phyloP scores from a whole-genome alignment of 495 filamentous ascomycete species.

The Tetracladium marchalianum region DNA sequence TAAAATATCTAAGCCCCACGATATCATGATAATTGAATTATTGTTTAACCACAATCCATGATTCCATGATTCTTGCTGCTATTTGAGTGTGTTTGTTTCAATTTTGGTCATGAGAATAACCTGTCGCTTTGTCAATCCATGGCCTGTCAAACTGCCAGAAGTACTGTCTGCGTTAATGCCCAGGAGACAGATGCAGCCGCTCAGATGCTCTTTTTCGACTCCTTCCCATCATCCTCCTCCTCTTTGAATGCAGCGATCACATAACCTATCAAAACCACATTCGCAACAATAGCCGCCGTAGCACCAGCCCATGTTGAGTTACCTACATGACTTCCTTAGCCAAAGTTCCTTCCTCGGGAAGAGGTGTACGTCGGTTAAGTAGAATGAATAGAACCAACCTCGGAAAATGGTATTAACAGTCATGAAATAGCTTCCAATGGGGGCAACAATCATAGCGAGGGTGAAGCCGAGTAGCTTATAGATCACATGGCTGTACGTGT shows the following conservation, averaged over 20 bases:
- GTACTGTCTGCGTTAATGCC: too few species aligned
- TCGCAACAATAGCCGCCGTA: slow-evolving; percentile 78
- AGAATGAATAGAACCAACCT: slow-evolving; percentile 41
- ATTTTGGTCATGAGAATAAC: too few species aligned
- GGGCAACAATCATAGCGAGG: slow-evolving; percentile 76
- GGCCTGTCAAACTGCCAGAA: too few species aligned
- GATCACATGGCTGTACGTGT: slow-evolving; percentile 61
- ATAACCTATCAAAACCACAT: slow-evolving; percentile 84
- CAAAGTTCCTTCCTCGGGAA: neutral
- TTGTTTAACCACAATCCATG: too few species aligned
- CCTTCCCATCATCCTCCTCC: slow-evolving; percentile 56
- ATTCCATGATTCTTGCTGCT: too few species aligned
- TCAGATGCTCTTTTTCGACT: slow-evolving; percentile 35
- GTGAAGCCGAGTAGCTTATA: slow-evolving; percentile 84
- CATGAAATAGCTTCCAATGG: slow-evolving; percentile 80
- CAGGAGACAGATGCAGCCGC: too few species aligned
- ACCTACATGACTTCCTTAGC: slow-evolving; percentile 36
- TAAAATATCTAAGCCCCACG: too few species aligned
- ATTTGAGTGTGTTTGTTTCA: too few species aligned
- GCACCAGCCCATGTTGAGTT: slow-evolving; percentile 82
- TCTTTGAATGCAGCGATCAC: slow-evolving; percentile 87
- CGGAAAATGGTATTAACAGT: slow-evolving; percentile 66
- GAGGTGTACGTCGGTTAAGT: neutral
- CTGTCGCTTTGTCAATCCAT: too few species aligned
- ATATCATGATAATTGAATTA: too few species aligned